Conservation (phyloP, 192 early-diverging fungal species). For the Rhizophagus prolifer region DNA sequence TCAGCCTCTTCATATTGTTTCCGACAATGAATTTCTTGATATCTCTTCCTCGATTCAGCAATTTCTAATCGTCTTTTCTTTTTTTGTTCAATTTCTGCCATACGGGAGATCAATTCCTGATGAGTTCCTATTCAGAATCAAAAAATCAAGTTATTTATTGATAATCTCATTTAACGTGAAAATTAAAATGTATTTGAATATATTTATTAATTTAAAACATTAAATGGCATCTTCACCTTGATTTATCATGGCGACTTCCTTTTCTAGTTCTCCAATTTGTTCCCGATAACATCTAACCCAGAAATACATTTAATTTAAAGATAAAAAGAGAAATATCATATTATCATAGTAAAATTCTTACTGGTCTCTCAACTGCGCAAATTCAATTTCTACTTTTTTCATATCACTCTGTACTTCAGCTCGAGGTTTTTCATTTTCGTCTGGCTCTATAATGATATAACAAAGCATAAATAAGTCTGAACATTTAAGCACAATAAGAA, state of each 20-base stretch:
- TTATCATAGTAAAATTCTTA: neutral
- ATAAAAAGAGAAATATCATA: neutral
- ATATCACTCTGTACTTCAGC: neutral
- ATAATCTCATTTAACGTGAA: neutral
- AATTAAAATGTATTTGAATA: neutral
- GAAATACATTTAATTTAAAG: neutral
- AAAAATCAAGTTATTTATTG: neutral
- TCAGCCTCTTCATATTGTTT: constrained; percentile 11
- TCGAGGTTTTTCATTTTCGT: neutral
- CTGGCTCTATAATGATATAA: neutral
- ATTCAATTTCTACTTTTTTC: neutral
- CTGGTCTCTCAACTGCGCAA: constrained; percentile 9
- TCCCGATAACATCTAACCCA: neutral
- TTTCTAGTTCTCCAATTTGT: neutral
- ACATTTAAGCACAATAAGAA: neutral
- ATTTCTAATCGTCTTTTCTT: neutral
- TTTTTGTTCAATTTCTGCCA: constrained; percentile 26
- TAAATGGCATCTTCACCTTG: neutral
- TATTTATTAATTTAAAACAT: neutral
- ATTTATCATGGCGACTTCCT: neutral
- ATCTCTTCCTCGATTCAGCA: constrained; percentile 3
- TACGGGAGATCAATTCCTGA: neutral
- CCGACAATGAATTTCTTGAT: neutral
- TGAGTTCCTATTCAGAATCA: constrained; percentile 9
- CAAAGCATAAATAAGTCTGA: neutral